Evolutionary conservation across 2,329 filamentous ascomycete genomes (phyloP).

Genomic region (Aspergillus amoenus): DNA sequence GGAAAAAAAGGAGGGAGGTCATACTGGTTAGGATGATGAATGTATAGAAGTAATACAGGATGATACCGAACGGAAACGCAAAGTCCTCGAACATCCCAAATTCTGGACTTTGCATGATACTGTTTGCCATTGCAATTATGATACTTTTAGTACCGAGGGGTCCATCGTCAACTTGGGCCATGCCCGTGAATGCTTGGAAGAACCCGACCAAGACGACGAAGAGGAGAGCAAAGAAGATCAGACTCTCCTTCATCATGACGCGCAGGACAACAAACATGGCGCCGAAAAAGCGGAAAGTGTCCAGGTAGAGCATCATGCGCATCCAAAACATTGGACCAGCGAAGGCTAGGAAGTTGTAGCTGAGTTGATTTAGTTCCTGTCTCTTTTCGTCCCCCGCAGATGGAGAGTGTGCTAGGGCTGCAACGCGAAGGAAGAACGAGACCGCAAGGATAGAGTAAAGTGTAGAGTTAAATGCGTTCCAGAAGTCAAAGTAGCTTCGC

Average conservation of each 20-base stretch:
- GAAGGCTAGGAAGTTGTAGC: slow-evolving; percentile 93
- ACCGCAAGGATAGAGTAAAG: slow-evolving; percentile 77
- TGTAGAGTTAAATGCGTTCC: slow-evolving; percentile 90
- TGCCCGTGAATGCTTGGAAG: slow-evolving; percentile 88
- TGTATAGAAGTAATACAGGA: slow-evolving; percentile 96
- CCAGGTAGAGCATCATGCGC: slow-evolving; percentile 85
- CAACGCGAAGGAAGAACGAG: slow-evolving; percentile 75
- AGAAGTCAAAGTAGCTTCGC: slow-evolving; percentile 86
- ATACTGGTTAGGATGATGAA: slow-evolving; percentile 86
- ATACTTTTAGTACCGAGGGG: slow-evolving; percentile 47
- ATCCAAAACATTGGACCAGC: slow-evolving; percentile 96
- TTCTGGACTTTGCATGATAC: slow-evolving; percentile 87
- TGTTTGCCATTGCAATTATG: slow-evolving; percentile 70
- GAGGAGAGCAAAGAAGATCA: slow-evolving; percentile 94
- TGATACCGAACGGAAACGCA: slow-evolving; percentile 86
- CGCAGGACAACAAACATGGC: slow-evolving; percentile 97
- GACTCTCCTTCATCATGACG: slow-evolving; percentile 88
- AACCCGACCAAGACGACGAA: slow-evolving; percentile 76
- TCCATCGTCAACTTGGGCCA: slow-evolving; percentile 78
- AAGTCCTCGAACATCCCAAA: slow-evolving; percentile 88
- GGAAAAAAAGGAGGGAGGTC: slow-evolving; percentile 13
- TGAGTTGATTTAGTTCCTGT: slow-evolving; percentile 69
- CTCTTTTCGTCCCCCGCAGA: slow-evolving; percentile 53
- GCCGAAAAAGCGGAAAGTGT: slow-evolving; percentile 92
- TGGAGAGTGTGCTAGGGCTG: slow-evolving; percentile 67